These are phyloP conservation scores for Tylopilus subfusipes DNA, from an alignment of 768 basidiomycete genomes.

Conservation along the genomic window DNA sequence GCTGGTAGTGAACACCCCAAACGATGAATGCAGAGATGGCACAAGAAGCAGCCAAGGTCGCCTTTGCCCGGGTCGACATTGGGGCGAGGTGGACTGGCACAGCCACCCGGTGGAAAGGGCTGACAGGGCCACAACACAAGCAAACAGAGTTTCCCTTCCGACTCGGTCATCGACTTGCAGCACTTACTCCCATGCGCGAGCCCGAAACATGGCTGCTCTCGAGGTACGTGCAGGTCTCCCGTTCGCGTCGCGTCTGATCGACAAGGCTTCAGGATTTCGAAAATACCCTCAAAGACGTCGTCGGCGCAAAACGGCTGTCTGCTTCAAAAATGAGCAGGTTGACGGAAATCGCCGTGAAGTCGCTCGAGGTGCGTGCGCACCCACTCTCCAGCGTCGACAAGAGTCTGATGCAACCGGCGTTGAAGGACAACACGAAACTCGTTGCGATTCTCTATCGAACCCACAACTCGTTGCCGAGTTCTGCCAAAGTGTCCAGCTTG, in stretches of 20 bases:
- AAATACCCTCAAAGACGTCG: slow-evolving; percentile 72
- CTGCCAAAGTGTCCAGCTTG: slow-evolving; percentile 79
- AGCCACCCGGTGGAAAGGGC: slow-evolving; percentile 15
- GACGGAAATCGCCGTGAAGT: slow-evolving; percentile 72
- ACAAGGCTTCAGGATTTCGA: slow-evolving; percentile 66
- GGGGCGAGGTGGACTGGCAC: neutral
- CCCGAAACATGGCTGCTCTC: slow-evolving; percentile 37
- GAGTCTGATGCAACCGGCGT: neutral
- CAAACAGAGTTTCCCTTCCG: slow-evolving; percentile 36
- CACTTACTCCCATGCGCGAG: slow-evolving; percentile 21
- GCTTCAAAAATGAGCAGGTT: slow-evolving; percentile 79
- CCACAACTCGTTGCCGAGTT: slow-evolving; percentile 70
- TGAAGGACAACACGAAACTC: slow-evolving; percentile 79
- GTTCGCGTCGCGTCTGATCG: slow-evolving; percentile 4
- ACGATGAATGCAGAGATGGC: slow-evolving; percentile 65
- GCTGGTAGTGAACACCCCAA: slow-evolving; percentile 88
- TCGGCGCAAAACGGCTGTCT: slow-evolving; percentile 79
- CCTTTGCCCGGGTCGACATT: slow-evolving; percentile 71
- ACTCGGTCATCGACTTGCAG: slow-evolving; percentile 11
- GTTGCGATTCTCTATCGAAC: slow-evolving; percentile 87
- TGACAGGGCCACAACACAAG: slow-evolving; percentile 31
- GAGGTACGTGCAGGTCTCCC: slow-evolving; percentile 32
- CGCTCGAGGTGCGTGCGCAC: slow-evolving; percentile 60
- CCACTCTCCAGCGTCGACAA: neutral
- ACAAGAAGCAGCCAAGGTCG: slow-evolving; percentile 67